Evolutionary conservation across 2,329 filamentous ascomycete species (phyloP).

Genomic region (Cladosporium sp.): DNA sequence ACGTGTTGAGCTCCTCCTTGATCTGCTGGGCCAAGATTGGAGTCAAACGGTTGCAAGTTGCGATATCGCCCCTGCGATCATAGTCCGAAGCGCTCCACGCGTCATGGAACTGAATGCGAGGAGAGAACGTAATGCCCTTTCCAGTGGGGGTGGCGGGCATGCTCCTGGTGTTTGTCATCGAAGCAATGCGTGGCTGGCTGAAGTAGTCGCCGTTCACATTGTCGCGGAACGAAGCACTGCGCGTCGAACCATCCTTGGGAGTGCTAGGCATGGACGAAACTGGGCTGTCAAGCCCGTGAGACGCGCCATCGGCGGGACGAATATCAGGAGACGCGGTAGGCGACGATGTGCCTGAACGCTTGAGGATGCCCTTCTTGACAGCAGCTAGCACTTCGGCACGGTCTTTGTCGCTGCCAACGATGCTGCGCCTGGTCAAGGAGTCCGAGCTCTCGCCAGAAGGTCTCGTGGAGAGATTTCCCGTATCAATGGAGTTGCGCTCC

Average conservation of each 20-base stretch:
- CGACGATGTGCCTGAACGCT: constrained; percentile 64
- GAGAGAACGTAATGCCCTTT: constrained; percentile 71
- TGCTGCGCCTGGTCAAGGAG: constrained; percentile 65
- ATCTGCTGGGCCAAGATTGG: constrained; percentile 98
- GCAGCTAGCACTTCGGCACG: constrained; percentile 86
- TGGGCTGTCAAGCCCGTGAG: constrained; percentile 68
- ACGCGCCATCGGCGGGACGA: constrained; percentile 58
- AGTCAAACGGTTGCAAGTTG: constrained; percentile 94
- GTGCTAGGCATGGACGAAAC: constrained; percentile 84
- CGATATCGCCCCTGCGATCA: constrained; percentile 90
- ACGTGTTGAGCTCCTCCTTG: constrained; percentile 97
- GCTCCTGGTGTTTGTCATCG: constrained; percentile 67
- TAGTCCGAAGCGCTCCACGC: constrained; percentile 96
- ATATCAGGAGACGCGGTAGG: constrained; percentile 66
- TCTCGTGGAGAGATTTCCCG: constrained; percentile 36
- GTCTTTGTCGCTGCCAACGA: constrained; percentile 83
- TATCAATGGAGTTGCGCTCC: constrained; percentile 76
- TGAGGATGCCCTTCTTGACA: constrained; percentile 92
- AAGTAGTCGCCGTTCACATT: constrained; percentile 88
- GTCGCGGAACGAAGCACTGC: constrained; percentile 41
- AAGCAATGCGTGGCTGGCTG: constrained; percentile 59
- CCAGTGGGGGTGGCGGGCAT: constrained; percentile 72
- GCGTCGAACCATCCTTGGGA: constrained; percentile 65
- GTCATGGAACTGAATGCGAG: constrained; percentile 89
- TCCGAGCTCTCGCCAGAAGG: constrained; percentile 54